Evolutionary conservation across 148 eudicot genomes (phyloP), one percentile per base, ranked within the genome.

Genomic region (Chenopodium album): DNA sequence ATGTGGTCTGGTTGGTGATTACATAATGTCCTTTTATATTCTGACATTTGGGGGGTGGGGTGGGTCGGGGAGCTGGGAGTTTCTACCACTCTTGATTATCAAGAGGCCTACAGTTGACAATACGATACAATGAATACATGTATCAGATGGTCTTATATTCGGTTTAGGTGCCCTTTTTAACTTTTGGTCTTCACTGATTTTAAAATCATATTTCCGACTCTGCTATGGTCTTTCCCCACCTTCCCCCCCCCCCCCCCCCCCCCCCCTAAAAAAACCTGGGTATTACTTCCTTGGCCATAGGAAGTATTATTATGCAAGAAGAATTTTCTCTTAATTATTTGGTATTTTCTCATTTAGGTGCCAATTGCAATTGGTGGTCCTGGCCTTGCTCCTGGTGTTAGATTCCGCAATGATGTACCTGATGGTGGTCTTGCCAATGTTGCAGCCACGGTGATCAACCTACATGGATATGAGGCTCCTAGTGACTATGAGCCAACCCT

Each of bases 301-400:
- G 44, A 41, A 41, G 44, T 41, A 41, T 41, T 41, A 41, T 41
- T 41, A 5, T 41, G 44, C 7, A 41, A 41, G 44, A 41, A 41
- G 29, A 28, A 28, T 28, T 28, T 28, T 28, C 29, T 28, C 29
- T 28, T 28, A 28, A 28, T 28, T 9, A 22, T 50, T 9, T 20
- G 23, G 44, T 67, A 12, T 44, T 52, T n/a, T 79, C 32, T 78
- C 77, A 7, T 0, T 23, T 79, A 95, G 98, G 98, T 93, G 73
- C 98, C 98, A 12, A 76, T 95, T 70, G 98, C 98, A 26, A 95
- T 95, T 67, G 98, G 98, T 81, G 98, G 98, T 46, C 98, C 94
- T 46, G 98, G 98, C 4, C 82, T 95, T 41, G 44, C 44, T 78
- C 90, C 91, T 14, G 94, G 94, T 29, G 93, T 92, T 52, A 88